These are phyloP conservation scores for Canavalia ensiformis DNA, from an alignment of 306 rosid genomes.

Conservation along the genomic window DNA sequence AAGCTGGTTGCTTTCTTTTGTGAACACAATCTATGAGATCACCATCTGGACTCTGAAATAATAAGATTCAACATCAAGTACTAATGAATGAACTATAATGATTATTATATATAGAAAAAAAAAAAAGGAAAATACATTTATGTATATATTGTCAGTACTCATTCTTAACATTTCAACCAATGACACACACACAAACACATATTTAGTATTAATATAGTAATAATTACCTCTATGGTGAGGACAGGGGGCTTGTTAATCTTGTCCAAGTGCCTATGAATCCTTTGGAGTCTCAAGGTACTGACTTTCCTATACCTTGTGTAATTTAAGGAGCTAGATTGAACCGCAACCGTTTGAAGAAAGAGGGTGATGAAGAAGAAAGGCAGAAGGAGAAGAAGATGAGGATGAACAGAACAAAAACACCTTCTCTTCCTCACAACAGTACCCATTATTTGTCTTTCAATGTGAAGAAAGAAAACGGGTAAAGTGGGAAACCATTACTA, in stretches of 20 bases:
- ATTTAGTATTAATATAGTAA: not conserved
- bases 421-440: conserved; percentile 18
- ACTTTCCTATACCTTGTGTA: conserved; percentile 64
- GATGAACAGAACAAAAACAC: not conserved
- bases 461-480: conserved; percentile 45
- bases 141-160: not conserved
- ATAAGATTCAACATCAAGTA: conserved; percentile 7
- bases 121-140: not conserved
- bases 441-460: conserved; percentile 49
- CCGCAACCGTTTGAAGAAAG: conserved; percentile 43
- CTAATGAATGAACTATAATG: not conserved
- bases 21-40: conserved; percentile 70
- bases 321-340: conserved; percentile 57
- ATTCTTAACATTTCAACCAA: not conserved
- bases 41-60: conserved; percentile 78
- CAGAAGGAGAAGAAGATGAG: conserved; percentile 32
- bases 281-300: conserved; percentile 73
- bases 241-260: conserved; percentile 85
- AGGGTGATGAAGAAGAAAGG: conserved; percentile 43
- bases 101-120: not conserved
- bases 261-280: conserved; percentile 82
- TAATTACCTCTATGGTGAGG: conserved; percentile 76
- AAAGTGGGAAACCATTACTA: conserved; percentile 48
- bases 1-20: conserved; percentile 68
- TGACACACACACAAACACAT: not conserved